phyloP scores from a whole-genome alignment of 2,329 filamentous ascomycete species.

The Sphaerulina musiva region DNA sequence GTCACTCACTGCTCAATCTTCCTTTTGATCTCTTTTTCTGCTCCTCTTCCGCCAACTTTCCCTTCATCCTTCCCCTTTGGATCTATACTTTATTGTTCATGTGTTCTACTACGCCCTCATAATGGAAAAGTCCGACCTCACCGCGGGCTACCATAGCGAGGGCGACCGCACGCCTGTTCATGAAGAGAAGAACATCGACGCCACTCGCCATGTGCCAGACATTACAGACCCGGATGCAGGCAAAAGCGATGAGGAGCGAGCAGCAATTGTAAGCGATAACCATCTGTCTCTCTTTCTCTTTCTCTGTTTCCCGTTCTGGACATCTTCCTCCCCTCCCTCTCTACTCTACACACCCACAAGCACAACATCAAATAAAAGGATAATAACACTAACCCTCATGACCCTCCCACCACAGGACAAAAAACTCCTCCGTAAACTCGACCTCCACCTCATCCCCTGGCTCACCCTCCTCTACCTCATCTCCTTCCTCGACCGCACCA shows the following conservation, averaged over 20 bases:
- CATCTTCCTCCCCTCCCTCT: not conserved
- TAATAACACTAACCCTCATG: too few relatives aligned
- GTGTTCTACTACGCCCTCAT: too few relatives aligned
- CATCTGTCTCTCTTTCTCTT: not conserved
- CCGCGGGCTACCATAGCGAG: not conserved
- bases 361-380: too few relatives aligned
- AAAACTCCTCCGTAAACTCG: slow-evolving; percentile 56
- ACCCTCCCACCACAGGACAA: slow-evolving; percentile 46
- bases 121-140: slow-evolving; percentile 2
- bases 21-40: too few relatives aligned
- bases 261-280: slow-evolving; percentile 2
- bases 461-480: slow-evolving; percentile 67
- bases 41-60: too few relatives aligned
- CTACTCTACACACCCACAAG: not conserved
- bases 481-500: slow-evolving; percentile 65
- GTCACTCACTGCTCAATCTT: too few relatives aligned
- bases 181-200: not conserved
- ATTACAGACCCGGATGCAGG: slow-evolving; percentile 10
- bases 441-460: slow-evolving; percentile 57
- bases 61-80: too few relatives aligned
- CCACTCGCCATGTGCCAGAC: not conserved
- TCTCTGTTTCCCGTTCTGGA: too few relatives aligned
- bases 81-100: too few relatives aligned
- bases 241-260: slow-evolving; percentile 10
- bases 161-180: slow-evolving; percentile 1